Conservation (phyloP, 352 stramenopile genomes). For the Thalassiosira pacifica region DNA sequence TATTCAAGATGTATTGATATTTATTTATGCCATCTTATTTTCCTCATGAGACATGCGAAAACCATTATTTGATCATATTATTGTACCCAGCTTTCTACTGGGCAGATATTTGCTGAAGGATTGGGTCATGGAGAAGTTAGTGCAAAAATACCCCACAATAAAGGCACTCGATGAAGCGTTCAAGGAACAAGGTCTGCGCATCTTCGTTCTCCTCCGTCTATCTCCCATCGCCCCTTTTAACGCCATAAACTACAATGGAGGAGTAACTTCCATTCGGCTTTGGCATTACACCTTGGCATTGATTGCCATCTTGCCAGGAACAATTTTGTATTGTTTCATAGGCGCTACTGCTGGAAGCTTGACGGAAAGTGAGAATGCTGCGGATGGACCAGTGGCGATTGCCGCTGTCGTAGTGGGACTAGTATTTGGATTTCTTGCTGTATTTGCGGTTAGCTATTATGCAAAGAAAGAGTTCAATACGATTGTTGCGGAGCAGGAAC, state of each 20-base stretch:
- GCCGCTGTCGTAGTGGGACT: conserved; percentile 63
- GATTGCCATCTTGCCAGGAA: conserved; percentile 84
- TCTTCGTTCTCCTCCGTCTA: conserved; percentile 85
- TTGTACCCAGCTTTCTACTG: conserved; percentile 81
- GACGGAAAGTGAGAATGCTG: conserved; percentile 49
- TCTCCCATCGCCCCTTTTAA: conserved; percentile 87
- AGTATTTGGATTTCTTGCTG: conserved; percentile 61
- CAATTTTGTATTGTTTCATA: conserved; percentile 81
- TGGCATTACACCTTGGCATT: conserved; percentile 76
- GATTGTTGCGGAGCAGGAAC: conserved; percentile 41
- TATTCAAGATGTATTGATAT: too few species aligned
- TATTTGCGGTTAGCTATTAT: conserved; percentile 68
- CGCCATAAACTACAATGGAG: conserved; percentile 86
- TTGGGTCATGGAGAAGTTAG: conserved; percentile 67
- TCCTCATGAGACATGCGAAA: not conserved
- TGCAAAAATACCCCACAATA: conserved; percentile 81
- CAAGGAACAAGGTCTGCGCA: conserved; percentile 77
- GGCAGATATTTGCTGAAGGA: conserved; percentile 84
- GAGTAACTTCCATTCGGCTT: conserved; percentile 76
- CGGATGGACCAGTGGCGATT: conserved; percentile 45
- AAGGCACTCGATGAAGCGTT: conserved; percentile 82
- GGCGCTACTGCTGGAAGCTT: conserved; percentile 76
- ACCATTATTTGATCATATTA: not conserved
- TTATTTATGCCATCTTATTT: conserved; percentile 7
- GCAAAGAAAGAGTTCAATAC: conserved; percentile 77